Evolutionary conservation across 2,329 filamentous ascomycete species (phyloP).

Genomic region (Aspergillus tubingensis): DNA sequence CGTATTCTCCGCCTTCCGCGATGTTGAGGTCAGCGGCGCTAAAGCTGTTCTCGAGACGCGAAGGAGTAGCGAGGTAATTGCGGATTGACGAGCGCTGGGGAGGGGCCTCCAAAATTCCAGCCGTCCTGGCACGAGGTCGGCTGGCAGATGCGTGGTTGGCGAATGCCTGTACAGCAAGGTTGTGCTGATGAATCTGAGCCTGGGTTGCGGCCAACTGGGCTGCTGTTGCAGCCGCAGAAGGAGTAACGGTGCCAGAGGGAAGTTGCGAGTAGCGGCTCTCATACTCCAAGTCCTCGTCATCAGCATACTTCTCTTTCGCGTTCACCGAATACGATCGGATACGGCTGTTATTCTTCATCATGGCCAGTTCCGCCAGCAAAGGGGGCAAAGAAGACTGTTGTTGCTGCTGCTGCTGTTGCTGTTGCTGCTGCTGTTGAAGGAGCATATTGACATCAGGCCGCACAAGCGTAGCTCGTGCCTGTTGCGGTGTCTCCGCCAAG

Average conservation of each 20-base stretch:
- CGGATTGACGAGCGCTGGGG: constrained; percentile 65
- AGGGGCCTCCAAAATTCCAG: constrained; percentile 83
- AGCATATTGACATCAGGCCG: constrained; percentile 57
- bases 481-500: constrained; percentile 88
- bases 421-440: constrained; percentile 55
- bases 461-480: constrained; percentile 70
- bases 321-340: constrained; percentile 98
- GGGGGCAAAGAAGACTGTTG: constrained; percentile 54
- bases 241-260: constrained; percentile 62
- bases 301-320: constrained; percentile 94
- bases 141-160: constrained; percentile 79
- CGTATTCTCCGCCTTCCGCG: constrained; percentile 74
- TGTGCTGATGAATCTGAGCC: constrained; percentile 80
- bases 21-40: constrained; percentile 73
- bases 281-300: constrained; percentile 80
- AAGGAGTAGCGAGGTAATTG: constrained; percentile 75
- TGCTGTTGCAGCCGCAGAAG: constrained; percentile 57
- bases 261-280: constrained; percentile 58
- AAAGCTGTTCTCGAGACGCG: constrained; percentile 73
- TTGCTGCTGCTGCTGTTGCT: constrained; percentile 50
- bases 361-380: constrained; percentile 73
- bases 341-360: constrained; percentile 77
- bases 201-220: constrained; percentile 63
- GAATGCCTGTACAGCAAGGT: constrained; percentile 89
- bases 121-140: constrained; percentile 85